phyloP scores from a whole-genome alignment of 257 asterid species.

The Jasminum sambac region DNA sequence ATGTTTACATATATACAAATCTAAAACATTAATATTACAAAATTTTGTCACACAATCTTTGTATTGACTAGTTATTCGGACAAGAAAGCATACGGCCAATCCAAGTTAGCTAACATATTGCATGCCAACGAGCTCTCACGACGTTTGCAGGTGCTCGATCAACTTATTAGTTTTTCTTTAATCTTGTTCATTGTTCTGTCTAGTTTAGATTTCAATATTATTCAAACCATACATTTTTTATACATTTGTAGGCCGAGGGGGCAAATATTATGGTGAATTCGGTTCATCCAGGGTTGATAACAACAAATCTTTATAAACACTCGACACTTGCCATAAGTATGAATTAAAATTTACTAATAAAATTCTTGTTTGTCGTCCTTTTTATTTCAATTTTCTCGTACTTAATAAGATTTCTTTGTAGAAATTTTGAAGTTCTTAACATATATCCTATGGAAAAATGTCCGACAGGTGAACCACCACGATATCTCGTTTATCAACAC shows the following conservation, averaged over 20 bases:
- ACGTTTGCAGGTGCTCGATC: constrained; percentile 49
- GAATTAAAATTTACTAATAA: constrained; percentile 7
- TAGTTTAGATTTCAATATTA: background rate
- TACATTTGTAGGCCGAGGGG: constrained; percentile 64
- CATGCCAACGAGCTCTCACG: constrained; percentile 70
- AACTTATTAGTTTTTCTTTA: background rate
- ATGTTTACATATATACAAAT: background rate
- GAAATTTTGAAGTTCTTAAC: constrained; percentile 51
- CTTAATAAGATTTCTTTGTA: constrained; percentile 29
- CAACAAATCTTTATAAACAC: constrained; percentile 72
- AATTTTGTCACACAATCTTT: background rate
- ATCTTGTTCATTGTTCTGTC: background rate
- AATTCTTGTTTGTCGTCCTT: background rate
- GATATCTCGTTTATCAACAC: background rate
- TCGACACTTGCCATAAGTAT: constrained; percentile 51
- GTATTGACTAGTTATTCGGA: constrained; percentile 43
- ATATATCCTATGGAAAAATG: constrained; percentile 70
- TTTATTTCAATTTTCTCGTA: background rate
- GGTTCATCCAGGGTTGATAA: constrained; percentile 90
- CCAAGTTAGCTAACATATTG: constrained; percentile 69
- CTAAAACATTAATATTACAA: background rate
- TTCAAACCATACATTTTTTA: background rate
- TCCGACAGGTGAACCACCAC: constrained; percentile 61
- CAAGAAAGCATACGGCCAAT: constrained; percentile 70
- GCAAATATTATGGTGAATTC: constrained; percentile 78